Evolutionary conservation across 345 rosid genomes (phyloP).

Genomic region (Lumnitzera racemosa): DNA sequence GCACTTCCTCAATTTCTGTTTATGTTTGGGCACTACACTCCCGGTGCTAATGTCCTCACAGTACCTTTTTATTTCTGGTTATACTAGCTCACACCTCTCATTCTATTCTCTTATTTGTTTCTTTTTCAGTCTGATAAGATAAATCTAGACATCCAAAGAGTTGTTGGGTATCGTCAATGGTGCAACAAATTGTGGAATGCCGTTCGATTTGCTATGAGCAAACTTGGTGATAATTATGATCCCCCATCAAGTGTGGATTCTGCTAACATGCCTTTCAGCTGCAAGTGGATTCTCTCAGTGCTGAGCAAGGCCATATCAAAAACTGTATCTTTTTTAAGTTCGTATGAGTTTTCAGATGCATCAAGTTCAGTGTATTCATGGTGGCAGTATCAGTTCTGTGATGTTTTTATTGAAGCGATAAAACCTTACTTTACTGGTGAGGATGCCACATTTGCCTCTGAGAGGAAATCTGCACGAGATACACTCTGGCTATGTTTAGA

Average conservation of each 20-base stretch:
- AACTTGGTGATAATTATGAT: constrained; percentile 56
- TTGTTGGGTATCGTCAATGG: constrained; percentile 98
- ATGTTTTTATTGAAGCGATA: constrained; percentile 84
- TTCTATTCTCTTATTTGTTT: constrained; percentile 2
- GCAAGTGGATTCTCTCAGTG: constrained; percentile 85
- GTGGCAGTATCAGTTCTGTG: constrained; percentile 98
- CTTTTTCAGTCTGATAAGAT: constrained; percentile 80
- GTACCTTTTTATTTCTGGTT: neutral
- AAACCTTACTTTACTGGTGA: constrained; percentile 75
- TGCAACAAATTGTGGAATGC: constrained; percentile 98
- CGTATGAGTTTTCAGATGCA: constrained; percentile 78
- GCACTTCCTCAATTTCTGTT: neutral
- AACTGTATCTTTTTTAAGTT: constrained; percentile 48
- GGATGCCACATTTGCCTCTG: constrained; percentile 43
- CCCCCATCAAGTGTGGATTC: constrained; percentile 42
- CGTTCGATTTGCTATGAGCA: constrained; percentile 91
- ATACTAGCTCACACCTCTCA: neutral
- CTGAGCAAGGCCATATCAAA: constrained; percentile 62
- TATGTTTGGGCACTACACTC: too few relatives aligned
- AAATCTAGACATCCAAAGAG: constrained; percentile 92
- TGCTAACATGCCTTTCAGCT: constrained; percentile 61
- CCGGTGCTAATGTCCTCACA: neutral
- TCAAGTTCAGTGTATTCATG: constrained; percentile 71
- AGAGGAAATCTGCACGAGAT: constrained; percentile 56
- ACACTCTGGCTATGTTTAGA: constrained; percentile 79